These are phyloP conservation scores for Wickerhamomyces ciferrii DNA, from an alignment of 805 yeast genomes.

Conservation along the genomic window DNA sequence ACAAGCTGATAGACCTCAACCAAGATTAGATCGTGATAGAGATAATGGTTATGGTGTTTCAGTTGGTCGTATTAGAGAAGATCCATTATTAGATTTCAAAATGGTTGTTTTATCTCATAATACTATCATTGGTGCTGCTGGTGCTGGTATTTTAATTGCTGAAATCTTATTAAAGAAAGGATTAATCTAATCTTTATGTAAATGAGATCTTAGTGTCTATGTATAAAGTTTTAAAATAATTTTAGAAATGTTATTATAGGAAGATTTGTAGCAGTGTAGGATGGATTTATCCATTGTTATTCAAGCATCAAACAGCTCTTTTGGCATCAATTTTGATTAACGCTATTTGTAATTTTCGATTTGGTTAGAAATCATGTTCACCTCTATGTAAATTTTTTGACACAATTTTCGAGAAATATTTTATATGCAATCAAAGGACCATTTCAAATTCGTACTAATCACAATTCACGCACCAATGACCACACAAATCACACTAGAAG, in stretches of 20 bases:
- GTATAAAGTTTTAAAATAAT: too few relatives aligned
- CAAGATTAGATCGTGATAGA: constrained; percentile 93
- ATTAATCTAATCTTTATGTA: constrained; percentile 64
- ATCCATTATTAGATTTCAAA: constrained; percentile 88
- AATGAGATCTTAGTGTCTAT: too few relatives aligned
- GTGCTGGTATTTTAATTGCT: constrained; percentile 94
- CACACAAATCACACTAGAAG: constrained; percentile 7
- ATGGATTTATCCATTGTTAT: too few relatives aligned
- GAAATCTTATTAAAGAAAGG: constrained; percentile 79
- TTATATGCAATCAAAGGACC: too few relatives aligned
- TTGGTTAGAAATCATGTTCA: constrained; percentile 1
- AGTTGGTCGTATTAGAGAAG: constrained; percentile 92
- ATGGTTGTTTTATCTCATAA: constrained; percentile 98
- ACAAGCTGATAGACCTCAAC: constrained; percentile 93
- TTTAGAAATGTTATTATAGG: too few relatives aligned
- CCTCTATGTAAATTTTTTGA: too few relatives aligned
- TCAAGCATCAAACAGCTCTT: too few relatives aligned
- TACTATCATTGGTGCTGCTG: constrained; percentile 98
- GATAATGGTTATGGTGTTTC: constrained; percentile 92
- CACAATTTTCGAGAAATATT: too few relatives aligned
- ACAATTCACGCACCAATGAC: background rate
- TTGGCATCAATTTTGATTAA: background rate
- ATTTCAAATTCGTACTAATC: too few relatives aligned
- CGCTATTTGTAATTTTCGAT: background rate
- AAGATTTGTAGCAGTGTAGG: too few relatives aligned